Base-by-base conservation (phyloP, 2,329 filamentous ascomycete genomes). In the Xylariomycetidae sp. region DNA sequence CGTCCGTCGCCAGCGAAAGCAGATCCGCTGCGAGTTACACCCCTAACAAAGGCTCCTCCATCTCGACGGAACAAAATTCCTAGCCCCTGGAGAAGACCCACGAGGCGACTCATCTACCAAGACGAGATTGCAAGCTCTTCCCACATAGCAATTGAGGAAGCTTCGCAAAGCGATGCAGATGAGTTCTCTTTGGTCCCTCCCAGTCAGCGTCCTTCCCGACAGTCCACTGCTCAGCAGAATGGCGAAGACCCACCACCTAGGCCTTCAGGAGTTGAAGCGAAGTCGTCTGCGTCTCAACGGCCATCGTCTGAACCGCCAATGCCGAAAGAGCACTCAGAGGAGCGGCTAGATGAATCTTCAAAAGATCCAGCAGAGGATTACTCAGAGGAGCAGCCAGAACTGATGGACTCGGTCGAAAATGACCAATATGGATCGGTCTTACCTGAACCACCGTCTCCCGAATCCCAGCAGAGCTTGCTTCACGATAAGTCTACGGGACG, bases 21-120 rank as follows among this genome's bases (percentile, higher is more conserved):
- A 16, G 31, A 30, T 7, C 27, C 17, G 10, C 16, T 19, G 30
- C 33, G 25, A 16, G 11, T 16, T 12, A 20, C 15, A 27, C 26
- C 12, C 15, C 38, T 37, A 30, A 19, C 40, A 19, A 37, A 50
- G 19, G 36, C 28, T 11, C 31, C 36, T 13, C 27, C 44, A 6
- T 45, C 53, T 31, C 50, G 49, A 30, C 54, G 57, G 37, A 50
- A 37, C 30, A 61, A 58, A 34, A 42, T 62, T 6, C 61, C 63
- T 2, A 65, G 58, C 22, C 59, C 65, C 3, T 69, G 69, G 67
- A 61, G 54, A 30, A 57, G 51, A 34, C 56, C 46, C 17, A 50
- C 36, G 19, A 50, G 51, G 18, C 45, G 51, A 10, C 43, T 56
- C 6, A 53, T 54, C 16, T 59, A 57, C 33, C 50, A 53, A 30